Evolutionary conservation across 2,329 filamentous ascomycete genomes (phyloP).

Genomic region (Sodiomyces alkalinus): DNA sequence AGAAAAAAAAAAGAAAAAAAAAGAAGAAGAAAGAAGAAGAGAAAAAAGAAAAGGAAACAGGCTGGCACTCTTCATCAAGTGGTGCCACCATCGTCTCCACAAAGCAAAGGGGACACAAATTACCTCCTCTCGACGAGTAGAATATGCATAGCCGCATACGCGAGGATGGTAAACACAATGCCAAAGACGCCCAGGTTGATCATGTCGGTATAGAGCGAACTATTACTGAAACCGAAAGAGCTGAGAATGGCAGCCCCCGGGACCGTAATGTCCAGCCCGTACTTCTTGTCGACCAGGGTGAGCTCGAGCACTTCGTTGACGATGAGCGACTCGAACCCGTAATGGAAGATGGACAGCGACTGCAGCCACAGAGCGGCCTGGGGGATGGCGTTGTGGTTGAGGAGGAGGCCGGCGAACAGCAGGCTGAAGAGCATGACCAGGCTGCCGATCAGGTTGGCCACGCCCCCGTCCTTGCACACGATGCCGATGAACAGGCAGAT

Average conservation of each 20-base stretch:
- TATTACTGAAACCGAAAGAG: conserved; percentile 85
- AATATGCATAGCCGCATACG: conserved; percentile 86
- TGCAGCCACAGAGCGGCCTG: conserved; percentile 78
- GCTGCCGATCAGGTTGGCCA: conserved; percentile 87
- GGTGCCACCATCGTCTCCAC: too few species aligned
- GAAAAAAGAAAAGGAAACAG: too few species aligned
- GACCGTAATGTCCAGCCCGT: conserved; percentile 90
- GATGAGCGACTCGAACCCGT: conserved; percentile 88
- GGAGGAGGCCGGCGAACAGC: conserved; percentile 80
- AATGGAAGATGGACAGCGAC: conserved; percentile 92
- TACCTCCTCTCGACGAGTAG: conserved; percentile 79
- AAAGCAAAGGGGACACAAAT: too few species aligned
- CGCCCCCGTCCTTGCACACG: conserved; percentile 76
- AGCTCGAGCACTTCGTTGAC: conserved; percentile 93
- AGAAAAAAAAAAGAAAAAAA: too few species aligned
- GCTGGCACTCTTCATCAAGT: too few species aligned
- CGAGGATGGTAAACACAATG: conserved; percentile 68
- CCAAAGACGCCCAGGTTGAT: conserved; percentile 71
- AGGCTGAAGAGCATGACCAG: conserved; percentile 96
- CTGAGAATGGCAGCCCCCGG: conserved; percentile 88
- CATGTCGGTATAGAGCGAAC: conserved; percentile 73
- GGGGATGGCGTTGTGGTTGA: conserved; percentile 91
- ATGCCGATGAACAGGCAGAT: conserved; percentile 96
- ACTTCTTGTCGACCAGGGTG: conserved; percentile 84
- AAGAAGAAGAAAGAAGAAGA: too few species aligned